These are phyloP conservation scores for Hemileccinum rubropunctum DNA, from an alignment of 768 basidiomycete species.

Conservation along the genomic window DNA sequence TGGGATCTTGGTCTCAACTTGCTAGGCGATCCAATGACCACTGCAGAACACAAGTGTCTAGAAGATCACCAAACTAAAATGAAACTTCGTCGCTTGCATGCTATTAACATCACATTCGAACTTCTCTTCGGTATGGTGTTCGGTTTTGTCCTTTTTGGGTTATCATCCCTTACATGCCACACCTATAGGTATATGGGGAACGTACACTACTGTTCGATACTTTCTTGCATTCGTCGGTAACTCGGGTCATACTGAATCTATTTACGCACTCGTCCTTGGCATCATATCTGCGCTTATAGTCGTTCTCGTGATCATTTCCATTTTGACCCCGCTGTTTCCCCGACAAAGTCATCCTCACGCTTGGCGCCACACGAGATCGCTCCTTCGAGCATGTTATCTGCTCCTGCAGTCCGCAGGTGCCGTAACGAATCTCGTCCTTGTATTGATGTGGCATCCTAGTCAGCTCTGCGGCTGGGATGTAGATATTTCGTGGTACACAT, in stretches of 20 bases:
- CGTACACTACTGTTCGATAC: slow-evolving; percentile 64
- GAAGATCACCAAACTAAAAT: slow-evolving; percentile 28
- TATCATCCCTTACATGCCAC: neutral
- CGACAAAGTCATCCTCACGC: slow-evolving; percentile 15
- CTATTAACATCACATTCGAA: slow-evolving; percentile 28
- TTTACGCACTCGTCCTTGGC: slow-evolving; percentile 31
- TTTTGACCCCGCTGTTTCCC: slow-evolving; percentile 39
- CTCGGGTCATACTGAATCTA: slow-evolving; percentile 40
- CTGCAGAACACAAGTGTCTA: slow-evolving; percentile 29
- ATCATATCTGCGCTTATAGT: slow-evolving; percentile 22
- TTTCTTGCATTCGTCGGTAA: slow-evolving; percentile 54
- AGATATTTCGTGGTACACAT: slow-evolving; percentile 63
- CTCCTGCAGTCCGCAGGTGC: slow-evolving; percentile 51
- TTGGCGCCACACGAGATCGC: slow-evolving; percentile 11
- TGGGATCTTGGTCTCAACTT: slow-evolving; percentile 32
- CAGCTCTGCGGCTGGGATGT: slow-evolving; percentile 61
- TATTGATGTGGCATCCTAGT: slow-evolving; percentile 50
- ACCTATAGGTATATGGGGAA: slow-evolving; percentile 51
- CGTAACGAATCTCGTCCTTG: slow-evolving; percentile 51
- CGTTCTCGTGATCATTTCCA: slow-evolving; percentile 33
- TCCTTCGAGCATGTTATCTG: slow-evolving; percentile 43
- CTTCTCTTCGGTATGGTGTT: slow-evolving; percentile 36
- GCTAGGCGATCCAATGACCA: slow-evolving; percentile 30
- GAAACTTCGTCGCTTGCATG: slow-evolving; percentile 34
- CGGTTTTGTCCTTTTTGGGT: neutral